Evolutionary conservation across 1,284 basidiomycete genomes (phyloP), one percentile per base, ranked within the genome.

Genomic region (Pyrrhoderma lamaoense): DNA sequence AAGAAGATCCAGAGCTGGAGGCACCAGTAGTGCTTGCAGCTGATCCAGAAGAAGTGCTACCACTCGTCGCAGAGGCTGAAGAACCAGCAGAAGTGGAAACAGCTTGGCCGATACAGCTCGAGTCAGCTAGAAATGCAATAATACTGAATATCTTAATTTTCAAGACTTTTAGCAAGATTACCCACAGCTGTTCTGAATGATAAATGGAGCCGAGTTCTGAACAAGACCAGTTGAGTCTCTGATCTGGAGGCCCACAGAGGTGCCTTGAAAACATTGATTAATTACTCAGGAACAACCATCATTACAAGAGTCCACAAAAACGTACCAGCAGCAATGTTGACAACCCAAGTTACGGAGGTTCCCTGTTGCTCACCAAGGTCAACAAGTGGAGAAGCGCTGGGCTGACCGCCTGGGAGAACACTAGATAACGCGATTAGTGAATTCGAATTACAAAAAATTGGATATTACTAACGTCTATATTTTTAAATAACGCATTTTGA

Each of bases 161-260:
- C 19, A n/a, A 22, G 14, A 22, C 3, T 2, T 22, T 23, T 47
- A 50, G 46, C 25, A 46, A 40, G 5, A 8, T 31, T 31, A 67
- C 75, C 49, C 67, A 84, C 81, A 36, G 49, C 77, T 71, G 21
- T 64, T 0, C 25, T 65, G 60, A 57, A 84, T 60, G n/a, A 62
- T 68, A 68, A 85, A 71, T 1, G 75, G 38, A 14, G 73, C 80
- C 3, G 72, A 67, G 58, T 80, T 76, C 2, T 63, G 71, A 44
- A 62, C 45, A 0, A 23, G 1, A 60, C 84, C 83, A 35, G 64
- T 74, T 53, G 44, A 61, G 56, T 87, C 84, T 61, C 71, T 71
- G 51, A 86, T 49, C 4, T 64, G 70, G 22, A 86, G 62, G 44
- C 73, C 77, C 43, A 85, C 59, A 19, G 55, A 61, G 5, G 71